Percentiles rank a stretch among this genome's conserved stretches.
Evolutionary conservation across 495 filamentous ascomycete species (phyloP).

Genomic region (Coniosporium apollinis): DNA sequence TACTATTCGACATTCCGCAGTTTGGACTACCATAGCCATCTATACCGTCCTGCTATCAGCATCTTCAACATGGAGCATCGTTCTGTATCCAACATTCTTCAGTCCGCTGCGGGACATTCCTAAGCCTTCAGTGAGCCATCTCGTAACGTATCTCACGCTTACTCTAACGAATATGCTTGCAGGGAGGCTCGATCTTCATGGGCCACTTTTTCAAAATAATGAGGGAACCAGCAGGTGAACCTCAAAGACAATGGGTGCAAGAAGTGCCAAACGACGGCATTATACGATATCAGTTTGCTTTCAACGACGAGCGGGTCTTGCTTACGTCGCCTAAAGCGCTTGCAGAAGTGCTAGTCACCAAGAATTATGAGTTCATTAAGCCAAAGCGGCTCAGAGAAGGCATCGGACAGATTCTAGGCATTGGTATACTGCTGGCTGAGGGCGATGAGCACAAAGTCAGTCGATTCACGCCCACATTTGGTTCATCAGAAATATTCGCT

Average conservation of each 20-base stretch:
- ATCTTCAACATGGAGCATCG: conserved; percentile 11
- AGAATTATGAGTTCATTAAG: conserved; percentile 68
- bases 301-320: conserved; percentile 57
- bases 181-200: conserved; percentile 28
- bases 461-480: not conserved
- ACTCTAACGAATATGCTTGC: not conserved
- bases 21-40: conserved; percentile 6
- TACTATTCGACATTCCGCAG: not conserved
- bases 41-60: conserved; percentile 1
- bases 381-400: conserved; percentile 37
- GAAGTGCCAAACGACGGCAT: conserved; percentile 71
- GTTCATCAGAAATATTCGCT: not conserved
- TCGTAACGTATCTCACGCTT: not conserved
- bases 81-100: conserved; percentile 48
- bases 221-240: conserved; percentile 40
- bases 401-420: conserved; percentile 50
- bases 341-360: conserved; percentile 41
- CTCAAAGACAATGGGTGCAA: conserved; percentile 51
- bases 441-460: conserved; percentile 61
- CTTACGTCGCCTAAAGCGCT: conserved; percentile 45
- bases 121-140: conserved; percentile 7
- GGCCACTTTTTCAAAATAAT: conserved; percentile 42
- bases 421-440: conserved; percentile 68
- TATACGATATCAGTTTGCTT: conserved; percentile 54
- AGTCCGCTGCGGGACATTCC: conserved; percentile 35